Evolutionary conservation across 2,329 filamentous ascomycete species (phyloP), one percentile per base, ranked within the genome.

Genomic region (Arthrinium puccinioides): DNA sequence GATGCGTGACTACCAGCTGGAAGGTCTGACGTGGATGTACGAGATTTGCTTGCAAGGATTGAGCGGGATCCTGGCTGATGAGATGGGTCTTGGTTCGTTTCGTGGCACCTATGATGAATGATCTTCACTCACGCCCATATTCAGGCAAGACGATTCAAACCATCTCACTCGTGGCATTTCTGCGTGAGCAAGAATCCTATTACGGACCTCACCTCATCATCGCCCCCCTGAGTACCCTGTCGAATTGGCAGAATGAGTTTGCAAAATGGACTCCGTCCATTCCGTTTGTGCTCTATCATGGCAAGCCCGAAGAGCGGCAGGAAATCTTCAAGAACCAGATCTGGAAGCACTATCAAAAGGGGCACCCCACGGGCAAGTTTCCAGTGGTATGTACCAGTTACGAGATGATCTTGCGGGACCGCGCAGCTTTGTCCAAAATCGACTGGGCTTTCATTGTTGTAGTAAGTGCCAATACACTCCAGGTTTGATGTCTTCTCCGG

Each of bases 41-140:
- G 98, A 92, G 13, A 74, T 98, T 10, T 98, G 96, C 76, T 98
- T 98, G 80, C 98, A 98, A 72, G 97, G 96, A 63, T 77, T 98
- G 48, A 98, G 98, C 60, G 92, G 92, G 74, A 97, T 98, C 49
- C 71, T 98, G 52, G 92, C 92, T 40, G 92, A 98, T 55, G 92
- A 98, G 66, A 98, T 98, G 92, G 92, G 92, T 82, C 86, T 98
- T 47, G 92, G 67, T 54, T n/a, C 24, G 10, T 35, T n/a, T 23
- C 9, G 8, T 8, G 9, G 9, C 24, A 8, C 31, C 2, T 16
- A n/a, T 16, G 9, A 15, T 21, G 21, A 35, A 30, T 15, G 21
- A 15, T 19, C 26, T 28, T n/a, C n/a, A n/a, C n/a, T n/a, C n/a
- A n/a, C n/a, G 2, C 7, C n/a, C 4, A 21, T 16, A 4, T 19